These are phyloP conservation scores for Fusarium avenaceum DNA, from an alignment of 2,329 filamentous ascomycete species.

Conservation along the genomic window DNA sequence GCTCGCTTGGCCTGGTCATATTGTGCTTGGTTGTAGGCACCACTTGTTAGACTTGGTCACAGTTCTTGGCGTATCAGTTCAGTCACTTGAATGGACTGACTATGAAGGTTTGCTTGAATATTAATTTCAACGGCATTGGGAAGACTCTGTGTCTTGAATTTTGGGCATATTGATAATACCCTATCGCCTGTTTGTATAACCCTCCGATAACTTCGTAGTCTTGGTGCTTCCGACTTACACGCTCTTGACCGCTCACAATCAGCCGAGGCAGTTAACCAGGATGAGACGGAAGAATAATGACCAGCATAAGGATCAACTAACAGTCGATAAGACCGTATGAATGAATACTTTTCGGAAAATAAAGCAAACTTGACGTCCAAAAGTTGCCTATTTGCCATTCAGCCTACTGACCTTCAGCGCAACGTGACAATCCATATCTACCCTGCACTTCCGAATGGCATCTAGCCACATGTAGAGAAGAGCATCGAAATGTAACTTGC, in stretches of 20 bases:
- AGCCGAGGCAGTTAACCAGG: slow-evolving; percentile 8
- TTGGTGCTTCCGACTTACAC: not conserved
- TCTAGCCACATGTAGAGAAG: not conserved
- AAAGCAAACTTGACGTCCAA: not conserved
- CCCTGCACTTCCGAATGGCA: not conserved
- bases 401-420: not conserved
- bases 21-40: not conserved
- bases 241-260: slow-evolving; percentile 19
- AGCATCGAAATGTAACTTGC: not conserved
- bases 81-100: not conserved
- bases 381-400: not conserved
- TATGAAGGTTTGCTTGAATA: not conserved
- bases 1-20: slow-evolving; percentile 12
- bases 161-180: not conserved
- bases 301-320: not conserved
- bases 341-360: no score
- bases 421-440: not conserved
- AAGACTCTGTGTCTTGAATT: not conserved
- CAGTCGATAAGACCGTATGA: not conserved
- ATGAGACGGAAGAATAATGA: not conserved
- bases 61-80: not conserved
- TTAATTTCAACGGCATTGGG: no score
- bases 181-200: not conserved
- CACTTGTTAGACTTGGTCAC: not conserved
- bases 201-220: no score